Evolutionary conservation across 1,284 basidiomycete genomes (phyloP).

Genomic region (Puccinia polysora): DNA sequence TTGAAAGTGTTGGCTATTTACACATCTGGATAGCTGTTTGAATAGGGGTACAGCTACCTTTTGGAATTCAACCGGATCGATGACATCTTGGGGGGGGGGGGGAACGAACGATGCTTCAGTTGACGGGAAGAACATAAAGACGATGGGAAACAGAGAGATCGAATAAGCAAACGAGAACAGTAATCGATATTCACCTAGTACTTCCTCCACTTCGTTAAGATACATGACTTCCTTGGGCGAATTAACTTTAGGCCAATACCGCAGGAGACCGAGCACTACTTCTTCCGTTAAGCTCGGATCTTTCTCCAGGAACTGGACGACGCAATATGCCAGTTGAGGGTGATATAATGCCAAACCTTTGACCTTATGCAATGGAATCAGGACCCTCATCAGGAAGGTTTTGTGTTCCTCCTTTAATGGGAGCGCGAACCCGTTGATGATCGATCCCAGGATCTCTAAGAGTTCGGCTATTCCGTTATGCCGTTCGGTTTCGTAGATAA

Average conservation of each 20-base stretch:
- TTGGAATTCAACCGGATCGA: slow-evolving; percentile 91
- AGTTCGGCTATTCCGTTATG: slow-evolving; percentile 99
- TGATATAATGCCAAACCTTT: slow-evolving; percentile 95
- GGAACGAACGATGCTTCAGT: neutral
- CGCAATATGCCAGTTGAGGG: slow-evolving; percentile 96
- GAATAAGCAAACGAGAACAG: no score
- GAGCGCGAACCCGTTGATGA: slow-evolving; percentile 98
- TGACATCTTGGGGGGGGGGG: slow-evolving; percentile 64
- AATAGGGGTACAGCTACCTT: slow-evolving; percentile 94
- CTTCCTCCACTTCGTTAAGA: slow-evolving; percentile 98
- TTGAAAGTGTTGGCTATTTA: slow-evolving; percentile 99
- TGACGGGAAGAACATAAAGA: neutral
- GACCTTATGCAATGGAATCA: slow-evolving; percentile 95
- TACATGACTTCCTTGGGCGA: slow-evolving; percentile 99
- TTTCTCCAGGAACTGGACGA: slow-evolving; percentile 98
- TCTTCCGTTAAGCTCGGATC: slow-evolving; percentile 88
- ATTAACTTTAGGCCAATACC: slow-evolving; percentile 99
- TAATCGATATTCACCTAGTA: slow-evolving; percentile 61
- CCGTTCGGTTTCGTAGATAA: slow-evolving; percentile 96
- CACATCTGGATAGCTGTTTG: slow-evolving; percentile 89
- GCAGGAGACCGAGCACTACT: slow-evolving; percentile 87
- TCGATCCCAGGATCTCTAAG: slow-evolving; percentile 95
- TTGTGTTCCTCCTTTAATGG: slow-evolving; percentile 99
- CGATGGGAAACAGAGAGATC: neutral
- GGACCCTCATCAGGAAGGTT: slow-evolving; percentile 87